Conservation (phyloP, 352 stramenopile species). For the Pythium plurisporium region DNA sequence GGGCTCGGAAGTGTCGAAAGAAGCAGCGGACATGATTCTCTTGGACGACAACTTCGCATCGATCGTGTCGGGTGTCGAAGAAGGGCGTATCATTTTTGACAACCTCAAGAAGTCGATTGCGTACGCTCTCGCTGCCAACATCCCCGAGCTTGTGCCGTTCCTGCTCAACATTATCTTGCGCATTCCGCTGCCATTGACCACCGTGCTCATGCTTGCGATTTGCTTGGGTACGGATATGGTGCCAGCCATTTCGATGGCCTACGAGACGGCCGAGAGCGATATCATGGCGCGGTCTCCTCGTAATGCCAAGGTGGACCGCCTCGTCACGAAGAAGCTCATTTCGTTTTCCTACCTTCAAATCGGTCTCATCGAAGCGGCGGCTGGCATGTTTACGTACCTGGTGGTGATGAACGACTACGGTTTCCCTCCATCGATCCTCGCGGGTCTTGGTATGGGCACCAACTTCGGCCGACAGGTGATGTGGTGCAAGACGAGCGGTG, state of each 20-base stretch:
- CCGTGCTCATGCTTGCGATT: conserved; percentile 91
- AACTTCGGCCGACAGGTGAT: conserved; percentile 85
- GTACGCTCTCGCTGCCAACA: conserved; percentile 99
- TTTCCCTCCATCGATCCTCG: conserved; percentile 71
- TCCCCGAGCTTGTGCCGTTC: conserved; percentile 98
- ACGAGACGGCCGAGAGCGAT: conserved; percentile 82
- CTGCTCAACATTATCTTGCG: conserved; percentile 96
- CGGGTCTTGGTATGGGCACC: conserved; percentile 71
- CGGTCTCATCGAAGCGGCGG: conserved; percentile 82
- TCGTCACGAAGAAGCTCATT: conserved; percentile 90
- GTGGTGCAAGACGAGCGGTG: conserved; percentile 68
- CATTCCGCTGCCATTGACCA: conserved; percentile 96
- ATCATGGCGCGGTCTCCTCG: conserved; percentile 83
- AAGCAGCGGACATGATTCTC: conserved; percentile 98
- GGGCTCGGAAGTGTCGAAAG: conserved; percentile 98
- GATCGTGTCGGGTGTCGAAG: conserved; percentile 92
- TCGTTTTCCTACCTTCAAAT: conserved; percentile 86
- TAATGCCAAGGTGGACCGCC: conserved; percentile 73
- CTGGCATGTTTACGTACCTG: conserved; percentile 87
- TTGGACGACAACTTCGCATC: conserved; percentile 99
- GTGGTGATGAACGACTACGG: conserved; percentile 88
- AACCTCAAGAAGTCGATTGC: conserved; percentile 99
- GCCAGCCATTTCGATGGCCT: conserved; percentile 90
- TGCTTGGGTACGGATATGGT: conserved; percentile 92
- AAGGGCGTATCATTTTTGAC: conserved; percentile 90